Percentiles rank a stretch among this genome's conserved stretches.
Evolutionary conservation across 805 yeast species (phyloP).

Genomic region (Kregervanrija delftensis): DNA sequence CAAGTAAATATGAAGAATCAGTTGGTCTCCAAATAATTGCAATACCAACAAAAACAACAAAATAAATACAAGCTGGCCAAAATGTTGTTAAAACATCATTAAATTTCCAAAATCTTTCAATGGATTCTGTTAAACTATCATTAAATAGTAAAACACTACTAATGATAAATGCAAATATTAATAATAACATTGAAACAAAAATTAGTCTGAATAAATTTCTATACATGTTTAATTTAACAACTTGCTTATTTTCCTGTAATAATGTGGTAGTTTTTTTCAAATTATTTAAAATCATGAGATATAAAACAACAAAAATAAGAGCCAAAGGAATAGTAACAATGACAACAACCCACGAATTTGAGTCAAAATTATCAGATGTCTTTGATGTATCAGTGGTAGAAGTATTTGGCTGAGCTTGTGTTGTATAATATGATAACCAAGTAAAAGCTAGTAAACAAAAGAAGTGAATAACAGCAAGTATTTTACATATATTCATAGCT

Average conservation of each 20-base stretch:
- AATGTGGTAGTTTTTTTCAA: conserved; percentile 68
- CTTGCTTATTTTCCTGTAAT: conserved; percentile 79
- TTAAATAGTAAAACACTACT: conserved; percentile 66
- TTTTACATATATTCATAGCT: conserved; percentile 63
- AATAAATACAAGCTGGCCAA: conserved; percentile 91
- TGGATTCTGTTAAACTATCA: conserved; percentile 65
- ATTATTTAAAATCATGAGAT: conserved; percentile 65
- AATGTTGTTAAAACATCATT: conserved; percentile 85
- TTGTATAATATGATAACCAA: conserved; percentile 34
- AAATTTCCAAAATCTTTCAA: conserved; percentile 88
- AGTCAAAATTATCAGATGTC: conserved; percentile 44
- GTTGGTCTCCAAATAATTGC: conserved; percentile 98
- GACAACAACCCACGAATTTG: conserved; percentile 39
- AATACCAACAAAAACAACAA: conserved; percentile 72
- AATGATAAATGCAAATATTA: conserved; percentile 64
- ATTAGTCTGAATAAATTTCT: conserved; percentile 69
- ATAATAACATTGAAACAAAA: conserved; percentile 60
- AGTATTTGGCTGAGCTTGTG: conserved; percentile 27
- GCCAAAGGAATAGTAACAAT: conserved; percentile 67
- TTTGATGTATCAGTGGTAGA: conserved; percentile 29
- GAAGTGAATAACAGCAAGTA: conserved; percentile 52
- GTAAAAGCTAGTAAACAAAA: conserved; percentile 47
- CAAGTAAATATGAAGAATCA: conserved; percentile 87
- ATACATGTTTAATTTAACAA: conserved; percentile 86
- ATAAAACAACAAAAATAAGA: conserved; percentile 62